A percentile compares a stretch with the other conserved stretches of the same genome.
These are phyloP conservation scores for Fallopia convolvulus DNA, from an alignment of 148 eudicot species.

Conservation along the genomic window DNA sequence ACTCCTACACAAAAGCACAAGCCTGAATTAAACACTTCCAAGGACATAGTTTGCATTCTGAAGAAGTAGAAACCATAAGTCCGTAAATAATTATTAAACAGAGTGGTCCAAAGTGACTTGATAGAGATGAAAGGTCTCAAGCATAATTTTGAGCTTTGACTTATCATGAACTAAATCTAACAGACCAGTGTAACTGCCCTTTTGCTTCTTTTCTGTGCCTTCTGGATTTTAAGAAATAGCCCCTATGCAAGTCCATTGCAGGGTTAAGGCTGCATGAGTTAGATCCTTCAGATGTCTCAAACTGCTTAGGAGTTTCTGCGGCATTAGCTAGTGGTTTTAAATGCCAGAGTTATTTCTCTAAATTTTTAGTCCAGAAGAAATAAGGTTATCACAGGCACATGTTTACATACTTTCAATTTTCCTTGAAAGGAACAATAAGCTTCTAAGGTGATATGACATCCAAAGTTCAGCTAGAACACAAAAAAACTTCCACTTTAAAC, in stretches of 20 bases:
- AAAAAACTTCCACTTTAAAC: not conserved
- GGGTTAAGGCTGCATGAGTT: not conserved
- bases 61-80: not conserved
- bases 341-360: not conserved
- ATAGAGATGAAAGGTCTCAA: not conserved
- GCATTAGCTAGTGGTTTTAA: not conserved
- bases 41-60: not conserved
- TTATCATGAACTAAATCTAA: not conserved
- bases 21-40: conserved; percentile 4
- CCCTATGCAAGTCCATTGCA: not conserved
- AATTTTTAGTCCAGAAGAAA: not conserved
- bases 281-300: not conserved
- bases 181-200: not conserved
- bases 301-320: not conserved
- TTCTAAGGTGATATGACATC: not conserved
- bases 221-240: too few species aligned
- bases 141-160: not conserved
- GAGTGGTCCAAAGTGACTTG: not conserved
- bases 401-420: not conserved
- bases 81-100: not conserved
- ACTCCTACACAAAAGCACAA: conserved; percentile 30
- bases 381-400: not conserved
- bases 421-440: not conserved
- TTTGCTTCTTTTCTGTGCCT: not conserved
- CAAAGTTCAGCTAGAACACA: not conserved